A percentile compares a stretch with the other conserved stretches of the same genome.
These are phyloP conservation scores for Leptomonas pyrrhocoris DNA, from an alignment of 208 protist species.

Conservation along the genomic window DNA sequence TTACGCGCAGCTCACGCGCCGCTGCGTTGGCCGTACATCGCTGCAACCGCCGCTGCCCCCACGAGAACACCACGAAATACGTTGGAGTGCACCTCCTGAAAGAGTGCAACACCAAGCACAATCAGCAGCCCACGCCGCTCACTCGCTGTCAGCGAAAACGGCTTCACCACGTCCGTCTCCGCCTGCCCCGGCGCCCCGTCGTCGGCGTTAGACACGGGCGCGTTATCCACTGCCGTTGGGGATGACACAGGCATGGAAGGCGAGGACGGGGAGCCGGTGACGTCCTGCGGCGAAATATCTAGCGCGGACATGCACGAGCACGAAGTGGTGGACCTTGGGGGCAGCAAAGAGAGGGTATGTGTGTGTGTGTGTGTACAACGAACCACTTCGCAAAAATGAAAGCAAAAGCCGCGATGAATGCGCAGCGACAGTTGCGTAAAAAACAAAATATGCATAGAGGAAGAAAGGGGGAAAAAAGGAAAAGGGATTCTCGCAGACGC, in stretches of 20 bases:
- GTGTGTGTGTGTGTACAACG: not conserved
- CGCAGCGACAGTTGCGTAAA: too few species aligned
- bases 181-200: not conserved
- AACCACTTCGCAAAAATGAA: not conserved
- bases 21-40: slow-evolving; percentile 18
- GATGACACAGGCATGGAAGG: not conserved
- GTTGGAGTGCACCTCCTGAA: slow-evolving; percentile 47
- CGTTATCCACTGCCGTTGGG: not conserved
- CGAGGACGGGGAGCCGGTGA: not conserved
- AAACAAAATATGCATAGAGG: too few species aligned
- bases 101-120: slow-evolving; percentile 32
- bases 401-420: too few species aligned
- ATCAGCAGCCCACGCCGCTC: slow-evolving; percentile 37
- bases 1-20: too few species aligned
- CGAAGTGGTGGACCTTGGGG: too few species aligned
- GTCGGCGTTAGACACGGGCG: not conserved
- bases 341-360: too few species aligned
- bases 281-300: slow-evolving; percentile 4
- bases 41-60: slow-evolving; percentile 7
- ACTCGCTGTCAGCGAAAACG: slow-evolving; percentile 11
- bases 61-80: slow-evolving; percentile 27
- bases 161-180: not conserved
- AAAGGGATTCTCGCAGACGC: too few species aligned
- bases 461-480: too few species aligned
- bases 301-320: not conserved